Evolutionary conservation across 768 basidiomycete genomes (phyloP).

Genomic region (Fibroporia radiculosa): DNA sequence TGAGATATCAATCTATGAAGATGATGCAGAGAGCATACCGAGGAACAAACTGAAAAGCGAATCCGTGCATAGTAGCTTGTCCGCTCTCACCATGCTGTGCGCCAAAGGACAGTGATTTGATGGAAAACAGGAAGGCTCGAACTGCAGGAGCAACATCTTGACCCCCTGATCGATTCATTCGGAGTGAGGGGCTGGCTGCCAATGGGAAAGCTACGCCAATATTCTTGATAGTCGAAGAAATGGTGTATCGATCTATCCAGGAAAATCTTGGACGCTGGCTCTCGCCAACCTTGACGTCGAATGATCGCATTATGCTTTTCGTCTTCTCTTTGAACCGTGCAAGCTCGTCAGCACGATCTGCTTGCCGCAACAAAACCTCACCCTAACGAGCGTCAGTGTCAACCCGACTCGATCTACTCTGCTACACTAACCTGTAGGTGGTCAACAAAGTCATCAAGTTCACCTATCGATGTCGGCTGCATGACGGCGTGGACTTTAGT

Average conservation of each 20-base stretch:
- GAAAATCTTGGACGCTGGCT: conserved; percentile 26
- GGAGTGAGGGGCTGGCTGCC: conserved; percentile 50
- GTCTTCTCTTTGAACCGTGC: conserved; percentile 81
- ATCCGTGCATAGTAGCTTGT: conserved; percentile 56
- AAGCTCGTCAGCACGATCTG: conserved; percentile 70
- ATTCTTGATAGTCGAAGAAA: conserved; percentile 50
- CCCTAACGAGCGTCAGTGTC: conserved; percentile 36
- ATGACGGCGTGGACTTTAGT: conserved; percentile 86
- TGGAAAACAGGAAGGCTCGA: conserved; percentile 81
- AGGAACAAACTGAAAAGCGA: conserved; percentile 83
- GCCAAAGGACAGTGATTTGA: conserved; percentile 65
- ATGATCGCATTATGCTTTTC: conserved; percentile 60
- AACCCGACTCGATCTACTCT: conserved; percentile 1
- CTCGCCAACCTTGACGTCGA: conserved; percentile 56
- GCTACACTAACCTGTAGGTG: conserved; percentile 55
- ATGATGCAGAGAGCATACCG: conserved; percentile 37
- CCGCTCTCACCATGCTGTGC: conserved; percentile 75
- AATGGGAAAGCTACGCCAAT: conserved; percentile 92
- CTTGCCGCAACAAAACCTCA: conserved; percentile 67
- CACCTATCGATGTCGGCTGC: conserved; percentile 89
- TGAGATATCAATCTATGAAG: conserved; percentile 39
- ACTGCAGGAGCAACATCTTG: conserved; percentile 38
- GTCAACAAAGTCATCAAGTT: conserved; percentile 85
- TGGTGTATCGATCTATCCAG: conserved; percentile 49
- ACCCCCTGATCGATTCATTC: conserved; percentile 34